A percentile compares a stretch with the other conserved stretches of the same genome.
Evolutionary conservation across 2,329 filamentous ascomycete species (phyloP).

Genomic region (Fusarium euwallaceae): DNA sequence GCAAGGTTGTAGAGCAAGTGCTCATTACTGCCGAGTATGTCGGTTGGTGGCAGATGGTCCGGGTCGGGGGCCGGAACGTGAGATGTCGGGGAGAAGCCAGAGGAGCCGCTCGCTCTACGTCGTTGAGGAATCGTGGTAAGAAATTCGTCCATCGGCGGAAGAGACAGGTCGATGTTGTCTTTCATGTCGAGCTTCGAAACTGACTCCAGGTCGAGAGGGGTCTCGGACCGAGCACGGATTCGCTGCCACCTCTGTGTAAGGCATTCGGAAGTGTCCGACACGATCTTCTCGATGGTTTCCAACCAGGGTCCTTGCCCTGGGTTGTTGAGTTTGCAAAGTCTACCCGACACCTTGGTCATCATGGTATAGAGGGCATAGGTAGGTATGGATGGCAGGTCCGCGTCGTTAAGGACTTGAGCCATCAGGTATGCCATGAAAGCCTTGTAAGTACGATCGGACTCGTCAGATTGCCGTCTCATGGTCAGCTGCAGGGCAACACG

Average conservation of each 20-base stretch:
- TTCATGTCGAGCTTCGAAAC: conserved; percentile 1
- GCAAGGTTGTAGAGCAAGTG: conserved; percentile 45
- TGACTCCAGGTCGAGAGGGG: background rate
- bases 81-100: conserved; percentile 19
- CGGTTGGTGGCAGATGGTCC: background rate
- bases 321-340: conserved; percentile 25
- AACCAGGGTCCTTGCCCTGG: conserved; percentile 14
- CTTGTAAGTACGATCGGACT: conserved; percentile 16
- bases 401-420: background rate
- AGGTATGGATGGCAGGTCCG: background rate
- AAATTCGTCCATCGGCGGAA: conserved; percentile 27
- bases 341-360: conserved; percentile 24
- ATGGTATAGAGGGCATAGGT: conserved; percentile 32
- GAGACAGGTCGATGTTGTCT: conserved; percentile 7
- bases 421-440: conserved; percentile 34
- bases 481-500: conserved; percentile 63
- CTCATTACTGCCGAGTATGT: background rate
- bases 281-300: background rate
- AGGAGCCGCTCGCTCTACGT: background rate
- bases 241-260: conserved; percentile 18
- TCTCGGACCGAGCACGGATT: conserved; percentile 3
- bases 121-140: conserved; percentile 15
- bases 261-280: background rate
- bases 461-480: background rate
- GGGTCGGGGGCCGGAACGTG: background rate